Evolutionary conservation across 768 basidiomycete genomes (phyloP), one percentile per base, ranked within the genome.

Genomic region (Scleroderma citrinum): DNA sequence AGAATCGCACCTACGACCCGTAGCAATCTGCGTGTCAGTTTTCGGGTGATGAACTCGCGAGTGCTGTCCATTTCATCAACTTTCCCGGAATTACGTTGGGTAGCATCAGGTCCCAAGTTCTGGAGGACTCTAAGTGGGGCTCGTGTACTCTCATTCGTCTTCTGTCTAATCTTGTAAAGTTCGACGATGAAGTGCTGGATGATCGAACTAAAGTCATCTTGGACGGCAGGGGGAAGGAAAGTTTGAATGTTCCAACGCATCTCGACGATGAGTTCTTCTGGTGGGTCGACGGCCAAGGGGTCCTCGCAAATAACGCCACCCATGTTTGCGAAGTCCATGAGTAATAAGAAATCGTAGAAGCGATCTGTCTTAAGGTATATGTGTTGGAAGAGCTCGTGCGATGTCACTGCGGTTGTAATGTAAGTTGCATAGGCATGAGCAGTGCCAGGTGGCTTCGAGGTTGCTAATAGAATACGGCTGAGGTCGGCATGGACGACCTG

Each of bases 351-450:
- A 69, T 98, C 92, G 70, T 94, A 99, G 70, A 87, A 96, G 5
- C 85, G 79, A 23, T 88, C 83, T 17, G 92, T 87, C 39, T 85
- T 76, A 50, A 99, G 77, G 61, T 86, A 86, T 24, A 98, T 75
- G 52, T 96, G 92, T 58, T 94, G 87, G 75, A 99, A 99, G 13
- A 99, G 76, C 54, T 98, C 95, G 59, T 97, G 87, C 3, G 91
- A 86, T 21, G 86, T 95, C 54, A 95, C 90, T 1, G 96, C 96
- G 0, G 88, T 86, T 23, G 86, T 84, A 62, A 98, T 86, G 67
- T 98, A 98, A 14, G 88, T 93, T 1, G 93, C 92, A 63, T 98
- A 99, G 0, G 96, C 96, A 59, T 86, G 80, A 0, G 96, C 95
- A 5, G 90, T 92, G 19, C 92, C 92, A 0, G 95, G 92, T 10